Conservation (phyloP, 306 rosid genomes). For the Gynostemma pentaphyllum region DNA sequence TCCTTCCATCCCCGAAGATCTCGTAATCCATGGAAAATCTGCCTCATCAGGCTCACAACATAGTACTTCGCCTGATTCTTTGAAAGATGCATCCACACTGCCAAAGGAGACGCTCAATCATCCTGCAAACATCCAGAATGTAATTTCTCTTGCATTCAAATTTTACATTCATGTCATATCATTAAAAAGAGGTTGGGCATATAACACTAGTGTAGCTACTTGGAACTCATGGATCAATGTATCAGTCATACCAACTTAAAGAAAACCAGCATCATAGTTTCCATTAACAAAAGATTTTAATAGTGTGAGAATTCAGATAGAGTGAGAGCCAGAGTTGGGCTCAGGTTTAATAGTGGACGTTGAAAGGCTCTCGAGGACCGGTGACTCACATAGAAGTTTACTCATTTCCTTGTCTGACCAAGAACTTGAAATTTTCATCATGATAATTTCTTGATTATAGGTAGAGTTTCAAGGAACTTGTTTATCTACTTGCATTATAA, state of each 20-base stretch:
- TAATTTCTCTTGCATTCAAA: conserved; percentile 9
- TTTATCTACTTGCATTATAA: too few relatives aligned
- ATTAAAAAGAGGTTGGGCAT: background rate
- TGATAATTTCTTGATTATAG: too few relatives aligned
- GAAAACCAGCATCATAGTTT: background rate
- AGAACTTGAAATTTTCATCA: too few relatives aligned
- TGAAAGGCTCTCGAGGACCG: too few relatives aligned
- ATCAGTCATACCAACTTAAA: background rate
- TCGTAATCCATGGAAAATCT: background rate
- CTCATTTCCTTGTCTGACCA: too few relatives aligned
- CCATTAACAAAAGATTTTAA: too few relatives aligned
- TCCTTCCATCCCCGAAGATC: conserved; percentile 29
- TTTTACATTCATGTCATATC: background rate
- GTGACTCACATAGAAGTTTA: too few relatives aligned
- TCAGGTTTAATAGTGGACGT: too few relatives aligned
- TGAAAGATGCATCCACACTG: conserved; percentile 19
- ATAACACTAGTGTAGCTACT: background rate
- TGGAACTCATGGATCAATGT: background rate
- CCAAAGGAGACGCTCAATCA: conserved; percentile 67
- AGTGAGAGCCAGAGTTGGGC: background rate
- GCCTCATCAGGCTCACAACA: conserved; percentile 12
- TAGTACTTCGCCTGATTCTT: conserved; percentile 1
- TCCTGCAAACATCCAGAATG: conserved; percentile 57
- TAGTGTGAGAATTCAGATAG: too few relatives aligned
- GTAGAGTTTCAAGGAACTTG: too few relatives aligned